Conservation (phyloP, 2,329 filamentous ascomycete genomes). For the Didymella glomerata region DNA sequence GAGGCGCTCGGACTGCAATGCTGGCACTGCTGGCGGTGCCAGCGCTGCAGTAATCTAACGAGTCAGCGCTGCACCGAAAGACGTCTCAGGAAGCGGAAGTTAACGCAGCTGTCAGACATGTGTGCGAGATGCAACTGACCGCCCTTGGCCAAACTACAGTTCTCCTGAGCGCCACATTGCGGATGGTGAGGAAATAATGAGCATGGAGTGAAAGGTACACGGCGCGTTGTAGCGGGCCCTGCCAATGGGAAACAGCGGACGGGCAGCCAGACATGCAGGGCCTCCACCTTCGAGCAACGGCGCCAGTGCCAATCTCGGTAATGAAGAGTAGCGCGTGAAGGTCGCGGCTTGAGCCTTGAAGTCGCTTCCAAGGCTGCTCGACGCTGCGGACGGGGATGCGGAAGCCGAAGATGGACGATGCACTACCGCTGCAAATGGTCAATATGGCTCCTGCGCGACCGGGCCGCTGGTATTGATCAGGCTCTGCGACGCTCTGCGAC, state of each 20-base stretch:
- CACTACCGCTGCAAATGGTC: conserved; percentile 1
- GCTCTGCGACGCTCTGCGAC: conserved; percentile 25
- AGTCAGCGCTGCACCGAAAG: conserved; percentile 17
- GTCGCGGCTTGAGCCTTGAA: conserved; percentile 16
- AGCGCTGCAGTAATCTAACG: conserved; percentile 22
- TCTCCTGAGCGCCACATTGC: neutral
- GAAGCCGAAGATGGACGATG: conserved; percentile 19
- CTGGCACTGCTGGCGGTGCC: conserved; percentile 3
- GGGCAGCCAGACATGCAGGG: conserved; percentile 18
- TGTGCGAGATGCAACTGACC: conserved; percentile 2
- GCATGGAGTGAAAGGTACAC: conserved; percentile 9
- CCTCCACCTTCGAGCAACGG: conserved; percentile 10
- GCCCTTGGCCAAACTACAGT: neutral
- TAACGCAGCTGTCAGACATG: conserved; percentile 4
- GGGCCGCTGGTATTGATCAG: conserved; percentile 2
- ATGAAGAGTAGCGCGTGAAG: conserved; percentile 14
- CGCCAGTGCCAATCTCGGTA: conserved; percentile 19
- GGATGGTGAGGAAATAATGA: conserved; percentile 1
- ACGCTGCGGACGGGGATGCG: conserved; percentile 20
- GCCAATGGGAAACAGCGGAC: conserved; percentile 16
- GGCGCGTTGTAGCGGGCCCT: conserved; percentile 1
- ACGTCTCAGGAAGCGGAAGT: conserved; percentile 17
- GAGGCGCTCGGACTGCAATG: conserved; percentile 17
- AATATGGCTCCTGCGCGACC: conserved; percentile 11
- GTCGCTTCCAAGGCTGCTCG: neutral